These are phyloP conservation scores for Artemisia annua DNA, from an alignment of 129 eudicot genomes.

Conservation along the genomic window DNA sequence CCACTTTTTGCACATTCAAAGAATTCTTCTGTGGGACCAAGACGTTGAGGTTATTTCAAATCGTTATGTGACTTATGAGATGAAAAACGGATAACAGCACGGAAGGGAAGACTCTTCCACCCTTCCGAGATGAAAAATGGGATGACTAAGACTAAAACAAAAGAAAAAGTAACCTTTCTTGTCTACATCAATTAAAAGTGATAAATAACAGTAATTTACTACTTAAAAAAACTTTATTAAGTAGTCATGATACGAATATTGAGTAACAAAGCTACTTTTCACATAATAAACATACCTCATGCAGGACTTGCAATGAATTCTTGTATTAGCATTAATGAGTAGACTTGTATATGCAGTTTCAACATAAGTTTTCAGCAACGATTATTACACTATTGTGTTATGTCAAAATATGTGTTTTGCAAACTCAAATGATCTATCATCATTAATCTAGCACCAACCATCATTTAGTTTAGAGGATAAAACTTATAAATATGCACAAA, in stretches of 20 bases:
- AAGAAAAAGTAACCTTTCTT: constrained; percentile 15
- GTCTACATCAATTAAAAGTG: neutral
- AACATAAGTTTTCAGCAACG: neutral
- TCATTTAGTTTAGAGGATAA: too few species aligned
- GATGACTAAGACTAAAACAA: constrained; percentile 3
- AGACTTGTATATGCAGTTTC: neutral
- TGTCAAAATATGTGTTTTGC: neutral
- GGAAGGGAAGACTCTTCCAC: neutral
- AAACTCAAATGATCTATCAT: neutral
- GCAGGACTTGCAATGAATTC: neutral
- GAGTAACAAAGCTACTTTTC: constrained; percentile 19
- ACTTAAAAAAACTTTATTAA: neutral
- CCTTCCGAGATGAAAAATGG: neutral
- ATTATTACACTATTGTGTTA: neutral
- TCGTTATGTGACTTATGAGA: neutral
- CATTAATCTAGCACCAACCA: neutral
- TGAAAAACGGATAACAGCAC: constrained; percentile 2
- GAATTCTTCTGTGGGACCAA: neutral
- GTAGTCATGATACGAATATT: constrained; percentile 19
- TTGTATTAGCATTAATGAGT: neutral
- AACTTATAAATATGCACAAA: neutral
- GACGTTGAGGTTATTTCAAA: neutral
- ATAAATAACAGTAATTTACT: neutral
- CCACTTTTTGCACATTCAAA: neutral
- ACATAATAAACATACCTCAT: neutral